Evolutionary conservation across 2,329 filamentous ascomycete genomes (phyloP).

Genomic region (Albophoma yamanashiensis): DNA sequence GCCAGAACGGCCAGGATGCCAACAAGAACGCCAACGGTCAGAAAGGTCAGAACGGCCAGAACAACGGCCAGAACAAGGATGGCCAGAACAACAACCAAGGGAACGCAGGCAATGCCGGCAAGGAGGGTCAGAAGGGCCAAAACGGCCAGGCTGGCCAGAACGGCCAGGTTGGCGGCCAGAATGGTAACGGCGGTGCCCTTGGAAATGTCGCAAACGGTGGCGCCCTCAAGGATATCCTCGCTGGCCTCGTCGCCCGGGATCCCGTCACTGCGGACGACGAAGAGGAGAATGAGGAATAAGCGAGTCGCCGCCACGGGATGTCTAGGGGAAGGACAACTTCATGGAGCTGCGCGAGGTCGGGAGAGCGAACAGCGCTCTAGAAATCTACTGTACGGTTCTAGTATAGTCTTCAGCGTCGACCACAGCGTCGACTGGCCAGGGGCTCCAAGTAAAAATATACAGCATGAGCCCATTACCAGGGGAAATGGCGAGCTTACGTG

Average conservation of each 20-base stretch:
- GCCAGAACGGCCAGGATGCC: neutral
- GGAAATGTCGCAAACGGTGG: neutral
- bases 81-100: neutral
- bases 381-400: neutral
- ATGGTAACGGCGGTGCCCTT: neutral
- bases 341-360: neutral
- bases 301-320: neutral
- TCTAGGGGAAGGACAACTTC: neutral
- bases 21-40: neutral
- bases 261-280: neutral
- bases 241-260: neutral
- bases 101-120: neutral
- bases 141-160: neutral
- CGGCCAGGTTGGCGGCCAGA: neutral
- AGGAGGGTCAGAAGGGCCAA: neutral
- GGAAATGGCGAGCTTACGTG: neutral
- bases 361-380: neutral
- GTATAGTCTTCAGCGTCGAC: too few relatives aligned
- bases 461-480: neutral
- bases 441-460: neutral
- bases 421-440: neutral
- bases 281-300: neutral
- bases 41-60: too few relatives aligned
- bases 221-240: neutral
- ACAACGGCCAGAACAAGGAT: neutral